Evolutionary conservation across 257 asterid species (phyloP).

Genomic region (Petunia axillaris): DNA sequence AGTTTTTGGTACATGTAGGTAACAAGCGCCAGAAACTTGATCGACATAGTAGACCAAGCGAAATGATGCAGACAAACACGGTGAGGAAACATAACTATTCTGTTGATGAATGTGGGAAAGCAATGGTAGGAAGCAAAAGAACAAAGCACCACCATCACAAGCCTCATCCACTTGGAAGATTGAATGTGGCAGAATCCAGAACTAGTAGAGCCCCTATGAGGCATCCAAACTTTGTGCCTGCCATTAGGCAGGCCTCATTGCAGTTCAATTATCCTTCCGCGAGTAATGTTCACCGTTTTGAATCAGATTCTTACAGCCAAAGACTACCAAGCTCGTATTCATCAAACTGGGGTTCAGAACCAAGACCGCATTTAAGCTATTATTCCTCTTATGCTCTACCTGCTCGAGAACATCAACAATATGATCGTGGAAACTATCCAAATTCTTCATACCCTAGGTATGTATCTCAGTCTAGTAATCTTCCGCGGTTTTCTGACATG

Average conservation of each 20-base stretch:
- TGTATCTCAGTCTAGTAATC: constrained; percentile 28
- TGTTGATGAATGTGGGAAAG: constrained; percentile 35
- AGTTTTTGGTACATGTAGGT: constrained; percentile 32
- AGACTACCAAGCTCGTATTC: constrained; percentile 25
- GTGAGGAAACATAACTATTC: constrained; percentile 27
- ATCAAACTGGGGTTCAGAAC: constrained; percentile 30
- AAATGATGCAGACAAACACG: constrained; percentile 28
- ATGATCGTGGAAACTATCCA: constrained; percentile 29
- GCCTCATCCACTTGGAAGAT: constrained; percentile 25
- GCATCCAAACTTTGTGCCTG: constrained; percentile 31
- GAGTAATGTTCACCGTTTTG: constrained; percentile 30
- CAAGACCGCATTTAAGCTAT: constrained; percentile 31
- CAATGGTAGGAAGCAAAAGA: constrained; percentile 35
- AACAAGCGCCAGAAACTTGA: constrained; percentile 42
- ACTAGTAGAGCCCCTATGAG: constrained; percentile 31
- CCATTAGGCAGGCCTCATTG: constrained; percentile 35
- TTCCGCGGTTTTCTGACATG: constrained; percentile 28
- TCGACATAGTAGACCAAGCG: constrained; percentile 36
- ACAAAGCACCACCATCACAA: constrained; percentile 21
- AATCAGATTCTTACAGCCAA: constrained; percentile 24
- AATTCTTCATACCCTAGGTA: constrained; percentile 28
- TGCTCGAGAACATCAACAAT: constrained; percentile 23
- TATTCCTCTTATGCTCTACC: constrained; percentile 23
- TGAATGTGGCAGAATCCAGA: constrained; percentile 28
- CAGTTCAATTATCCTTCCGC: constrained; percentile 26